Conservation (phyloP, 2,329 filamentous ascomycete genomes). For the Colletotrichum karsti region DNA sequence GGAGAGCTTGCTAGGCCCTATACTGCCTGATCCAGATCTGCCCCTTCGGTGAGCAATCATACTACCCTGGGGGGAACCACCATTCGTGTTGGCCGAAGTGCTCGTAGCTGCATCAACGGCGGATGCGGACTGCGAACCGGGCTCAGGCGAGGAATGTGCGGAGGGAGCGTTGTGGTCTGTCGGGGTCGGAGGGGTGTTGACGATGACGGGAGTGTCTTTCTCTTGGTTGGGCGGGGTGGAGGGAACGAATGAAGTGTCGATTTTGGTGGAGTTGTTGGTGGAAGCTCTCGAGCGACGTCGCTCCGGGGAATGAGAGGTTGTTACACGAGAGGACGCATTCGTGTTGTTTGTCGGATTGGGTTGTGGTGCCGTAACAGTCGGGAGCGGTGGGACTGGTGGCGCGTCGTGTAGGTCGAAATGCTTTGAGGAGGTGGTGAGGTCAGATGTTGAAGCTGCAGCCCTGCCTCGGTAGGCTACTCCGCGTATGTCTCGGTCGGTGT, state of each 20-base stretch:
- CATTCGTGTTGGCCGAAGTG: slow-evolving; percentile 49
- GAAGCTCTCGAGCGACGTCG: slow-evolving; percentile 25
- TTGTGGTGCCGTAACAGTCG: neutral
- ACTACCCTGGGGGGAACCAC: slow-evolving; percentile 71
- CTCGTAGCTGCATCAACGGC: slow-evolving; percentile 34
- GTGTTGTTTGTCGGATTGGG: slow-evolving; percentile 9
- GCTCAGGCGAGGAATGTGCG: slow-evolving; percentile 3
- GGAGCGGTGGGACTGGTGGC: neutral
- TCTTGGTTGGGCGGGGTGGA: slow-evolving; percentile 38
- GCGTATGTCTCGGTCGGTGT: slow-evolving; percentile 22
- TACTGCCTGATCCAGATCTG: slow-evolving; percentile 61
- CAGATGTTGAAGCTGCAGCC: slow-evolving; percentile 26
- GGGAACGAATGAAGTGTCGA: slow-evolving; percentile 35
- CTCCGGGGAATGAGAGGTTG: slow-evolving; percentile 20
- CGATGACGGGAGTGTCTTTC: slow-evolving; percentile 60
- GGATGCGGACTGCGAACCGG: slow-evolving; percentile 28
- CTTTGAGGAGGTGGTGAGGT: slow-evolving; percentile 22
- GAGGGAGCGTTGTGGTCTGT: slow-evolving; percentile 48
- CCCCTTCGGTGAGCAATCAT: slow-evolving; percentile 75
- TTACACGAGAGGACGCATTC: slow-evolving; percentile 21
- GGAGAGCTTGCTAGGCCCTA: slow-evolving; percentile 87
- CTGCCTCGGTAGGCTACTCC: slow-evolving; percentile 18
- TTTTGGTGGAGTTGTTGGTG: slow-evolving; percentile 25
- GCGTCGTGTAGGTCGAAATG: neutral
- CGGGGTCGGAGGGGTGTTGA: slow-evolving; percentile 74